Evolutionary conservation across 2,329 filamentous ascomycete genomes (phyloP), one percentile per base, ranked within the genome.

Genomic region (Colletotrichum scovillei): DNA sequence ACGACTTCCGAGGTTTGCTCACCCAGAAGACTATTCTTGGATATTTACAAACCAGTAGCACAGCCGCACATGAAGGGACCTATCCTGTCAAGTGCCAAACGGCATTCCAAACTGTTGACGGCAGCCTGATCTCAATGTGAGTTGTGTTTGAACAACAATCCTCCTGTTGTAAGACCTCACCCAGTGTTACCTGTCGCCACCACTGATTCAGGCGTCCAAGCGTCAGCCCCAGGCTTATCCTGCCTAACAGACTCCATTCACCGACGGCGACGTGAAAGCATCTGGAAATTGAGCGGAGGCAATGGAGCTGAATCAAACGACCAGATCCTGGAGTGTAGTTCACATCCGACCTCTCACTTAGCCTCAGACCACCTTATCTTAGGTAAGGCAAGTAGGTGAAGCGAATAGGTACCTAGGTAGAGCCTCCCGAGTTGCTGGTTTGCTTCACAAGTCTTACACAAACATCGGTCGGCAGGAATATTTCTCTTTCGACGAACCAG

Each of bases 181-280:
- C 32, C 32, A 24, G 14, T 42, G 24, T 57, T 57, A 9, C 32
- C 32, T 35, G 32, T 42, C 42, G 22, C 63, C n/a, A 53, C 49
- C 42, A 52, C 69, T 68, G 69, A 63, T 53, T 53, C 52, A 72
- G 53, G 49, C 42, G 42, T 42, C 59, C 49, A 58, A 58, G 65
- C 65, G 65, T 64, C 59, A 30, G 69, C 30, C 32, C 32, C 32
- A 35, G 32, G 32, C 0, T 4, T 35, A 35, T 35, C 32, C 4
- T 8, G 4, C 11, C 32, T 12, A 9, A 12, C 32, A 35, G 30
- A 32, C 32, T 35, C 32, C 32, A 35, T 11, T 60, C 55, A 63
- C 30, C 58, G 16, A 32, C 28, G 16, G 19, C n/a, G 24, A 53
- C 32, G 38, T 53, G 49, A 24, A 56, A 30, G 14, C 26, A 49